Evolutionary conservation across 176 grass and related monocot genomes (phyloP).

Genomic region (Dactylis glomerata): DNA sequence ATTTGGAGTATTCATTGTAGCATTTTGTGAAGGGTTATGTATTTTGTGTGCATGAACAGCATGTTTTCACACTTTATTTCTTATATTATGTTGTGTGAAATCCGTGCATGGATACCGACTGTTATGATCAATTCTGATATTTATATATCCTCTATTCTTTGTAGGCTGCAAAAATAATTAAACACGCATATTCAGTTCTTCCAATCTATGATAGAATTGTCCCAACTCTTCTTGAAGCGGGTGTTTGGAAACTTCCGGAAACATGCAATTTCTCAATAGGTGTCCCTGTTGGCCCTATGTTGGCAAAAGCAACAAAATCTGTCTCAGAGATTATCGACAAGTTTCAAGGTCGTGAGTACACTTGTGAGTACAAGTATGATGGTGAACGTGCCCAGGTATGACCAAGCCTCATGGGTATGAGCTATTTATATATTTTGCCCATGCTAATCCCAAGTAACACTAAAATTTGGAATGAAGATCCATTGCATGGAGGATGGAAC

Average conservation of each 20-base stretch:
- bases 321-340: conserved; percentile 98
- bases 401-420: conserved; percentile 14
- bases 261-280: conserved; percentile 95
- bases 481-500: conserved; percentile 98
- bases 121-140: conserved; percentile 19
- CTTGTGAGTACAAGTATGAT: conserved; percentile 99
- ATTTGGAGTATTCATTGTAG: conserved; percentile 8
- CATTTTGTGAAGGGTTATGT: conserved; percentile 4
- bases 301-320: conserved; percentile 99
- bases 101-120: conserved; percentile 3
- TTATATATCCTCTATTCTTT: conserved; percentile 34
- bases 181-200: conserved; percentile 92
- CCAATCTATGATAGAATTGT: conserved; percentile 97
- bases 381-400: conserved; percentile 97
- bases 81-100: not conserved
- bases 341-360: conserved; percentile 95
- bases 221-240: conserved; percentile 70
- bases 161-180: conserved; percentile 93
- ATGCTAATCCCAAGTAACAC: conserved; percentile 8
- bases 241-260: conserved; percentile 90
- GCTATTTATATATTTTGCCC: conserved; percentile 11
- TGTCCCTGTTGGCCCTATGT: conserved; percentile 97
- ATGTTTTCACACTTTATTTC: conserved; percentile 17
- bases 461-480: conserved; percentile 64
- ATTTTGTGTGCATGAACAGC: not conserved